phyloP scores from a whole-genome alignment of 2,329 filamentous ascomycete genomes.

The Venturia nashicola region DNA sequence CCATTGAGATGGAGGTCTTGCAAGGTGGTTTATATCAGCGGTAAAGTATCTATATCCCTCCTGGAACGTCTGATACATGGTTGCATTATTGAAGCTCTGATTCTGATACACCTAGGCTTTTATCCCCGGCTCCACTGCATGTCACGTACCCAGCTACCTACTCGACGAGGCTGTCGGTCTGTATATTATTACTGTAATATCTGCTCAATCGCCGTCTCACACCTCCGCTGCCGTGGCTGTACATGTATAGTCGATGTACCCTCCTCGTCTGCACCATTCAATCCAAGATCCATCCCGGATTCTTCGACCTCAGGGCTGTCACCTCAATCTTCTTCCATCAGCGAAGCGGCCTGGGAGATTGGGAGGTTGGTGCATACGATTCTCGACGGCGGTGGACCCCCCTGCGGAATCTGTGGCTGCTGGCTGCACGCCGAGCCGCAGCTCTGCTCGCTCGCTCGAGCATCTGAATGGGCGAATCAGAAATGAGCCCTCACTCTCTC shows the following conservation, averaged over 20 bases:
- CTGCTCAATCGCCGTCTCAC: not conserved
- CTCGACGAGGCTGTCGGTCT: not conserved
- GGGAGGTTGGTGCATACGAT: not conserved
- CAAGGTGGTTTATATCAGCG: not conserved
- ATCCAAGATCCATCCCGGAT: not conserved
- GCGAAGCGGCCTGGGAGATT: not conserved
- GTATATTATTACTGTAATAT: not conserved
- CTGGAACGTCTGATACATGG: not conserved
- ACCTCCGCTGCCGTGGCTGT: not conserved
- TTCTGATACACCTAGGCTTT: not conserved
- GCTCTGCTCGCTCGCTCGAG: not conserved
- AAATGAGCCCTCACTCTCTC: slow-evolving; percentile 1
- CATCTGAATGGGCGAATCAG: not conserved
- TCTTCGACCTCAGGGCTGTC: not conserved
- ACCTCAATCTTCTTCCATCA: not conserved
- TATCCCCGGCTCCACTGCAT: not conserved
- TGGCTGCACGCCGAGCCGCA: not conserved
- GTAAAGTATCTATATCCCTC: not conserved
- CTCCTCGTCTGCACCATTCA: not conserved
- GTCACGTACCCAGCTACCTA: not conserved
- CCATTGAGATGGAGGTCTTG: too few species aligned
- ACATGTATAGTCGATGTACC: not conserved
- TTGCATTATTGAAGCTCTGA: not conserved
- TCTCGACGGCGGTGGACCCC: not conserved
- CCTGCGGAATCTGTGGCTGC: not conserved